Evolutionary conservation across 768 basidiomycete species (phyloP).

Genomic region (Dentipellis sp.): DNA sequence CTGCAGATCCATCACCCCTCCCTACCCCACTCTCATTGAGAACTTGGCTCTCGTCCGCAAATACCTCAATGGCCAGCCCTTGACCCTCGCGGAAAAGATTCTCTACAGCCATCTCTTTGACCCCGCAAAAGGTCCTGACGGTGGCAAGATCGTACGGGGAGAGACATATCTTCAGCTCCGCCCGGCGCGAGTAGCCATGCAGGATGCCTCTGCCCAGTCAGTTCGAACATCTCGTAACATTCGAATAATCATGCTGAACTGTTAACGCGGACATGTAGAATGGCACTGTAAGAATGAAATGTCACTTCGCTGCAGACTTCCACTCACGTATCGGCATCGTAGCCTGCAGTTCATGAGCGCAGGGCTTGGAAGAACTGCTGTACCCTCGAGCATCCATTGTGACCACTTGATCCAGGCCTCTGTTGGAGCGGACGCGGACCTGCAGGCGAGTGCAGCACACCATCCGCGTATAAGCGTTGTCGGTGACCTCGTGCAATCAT

Average conservation of each 20-base stretch:
- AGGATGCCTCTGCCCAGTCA: constrained; percentile 87
- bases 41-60: constrained; percentile 64
- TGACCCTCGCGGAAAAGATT: constrained; percentile 97
- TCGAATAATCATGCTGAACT: background rate
- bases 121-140: constrained; percentile 59
- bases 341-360: constrained; percentile 98
- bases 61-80: constrained; percentile 60
- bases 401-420: constrained; percentile 95
- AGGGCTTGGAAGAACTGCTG: constrained; percentile 72
- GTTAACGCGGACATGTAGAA: constrained; percentile 32
- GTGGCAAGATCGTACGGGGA: constrained; percentile 61
- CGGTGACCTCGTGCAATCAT: background rate
- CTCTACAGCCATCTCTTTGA: constrained; percentile 87
- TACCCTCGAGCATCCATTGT: constrained; percentile 91
- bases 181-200: constrained; percentile 96
- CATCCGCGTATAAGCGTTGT: background rate
- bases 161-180: constrained; percentile 83
- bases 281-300: constrained; percentile 58
- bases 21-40: constrained; percentile 61
- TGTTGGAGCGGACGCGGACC: constrained; percentile 79
- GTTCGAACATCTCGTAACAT: constrained; percentile 20
- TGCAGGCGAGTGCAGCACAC: constrained; percentile 44
- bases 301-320: background rate
- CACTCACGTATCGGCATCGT: constrained; percentile 4
- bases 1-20: constrained; percentile 74